Evolutionary conservation across 495 filamentous ascomycete genomes (phyloP), one percentile per base, ranked within the genome.

Genomic region (Xylaria longipes): DNA sequence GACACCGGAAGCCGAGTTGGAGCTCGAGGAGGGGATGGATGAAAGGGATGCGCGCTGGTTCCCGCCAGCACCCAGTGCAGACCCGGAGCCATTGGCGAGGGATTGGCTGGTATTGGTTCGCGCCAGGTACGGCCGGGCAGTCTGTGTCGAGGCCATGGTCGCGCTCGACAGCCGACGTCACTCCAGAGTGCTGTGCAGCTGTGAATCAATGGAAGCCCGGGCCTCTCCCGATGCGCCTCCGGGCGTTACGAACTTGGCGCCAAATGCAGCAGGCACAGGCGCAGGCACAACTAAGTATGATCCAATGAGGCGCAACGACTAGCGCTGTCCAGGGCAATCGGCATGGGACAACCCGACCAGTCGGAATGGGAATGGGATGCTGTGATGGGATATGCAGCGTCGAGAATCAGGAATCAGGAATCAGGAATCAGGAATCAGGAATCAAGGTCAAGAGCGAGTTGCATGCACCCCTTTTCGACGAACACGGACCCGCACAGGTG

Each of bases 11-110:
- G 68, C 80, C 43, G 85, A 88, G 52, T 82, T 81, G 5, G 85
- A 86, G 46, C 88, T 81, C 39, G 86, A 87, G 37, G 88, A 80
- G 17, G 88, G 86, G 75, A 91, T 88, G 43, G 89, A 90, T 14
- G 89, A 88, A 43, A 91, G 81, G 35, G 89, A 91, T 62, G 71
- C 39, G 70, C 77, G 75, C 46, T 75, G 75, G 66, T 71, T 69
- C 4, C 63, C 56, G 39, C 37, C 33, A 29, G 63, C 67, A 65
- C 57, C 65, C 17, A 27, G 15, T 15, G 58, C 69, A 67, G 63
- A 9, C 14, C 48, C 25, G 6, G 67, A 39, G n/a, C 73, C 75
- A 76, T 77, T 79, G 70, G 75, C 74, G 61, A 72, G 70, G 50
- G 75, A 79, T 67, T 77, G 77, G 63, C 58, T 75, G 58, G 77